Base-by-base conservation (phyloP, 148 eudicot species). In the Limonium bicolor region DNA sequence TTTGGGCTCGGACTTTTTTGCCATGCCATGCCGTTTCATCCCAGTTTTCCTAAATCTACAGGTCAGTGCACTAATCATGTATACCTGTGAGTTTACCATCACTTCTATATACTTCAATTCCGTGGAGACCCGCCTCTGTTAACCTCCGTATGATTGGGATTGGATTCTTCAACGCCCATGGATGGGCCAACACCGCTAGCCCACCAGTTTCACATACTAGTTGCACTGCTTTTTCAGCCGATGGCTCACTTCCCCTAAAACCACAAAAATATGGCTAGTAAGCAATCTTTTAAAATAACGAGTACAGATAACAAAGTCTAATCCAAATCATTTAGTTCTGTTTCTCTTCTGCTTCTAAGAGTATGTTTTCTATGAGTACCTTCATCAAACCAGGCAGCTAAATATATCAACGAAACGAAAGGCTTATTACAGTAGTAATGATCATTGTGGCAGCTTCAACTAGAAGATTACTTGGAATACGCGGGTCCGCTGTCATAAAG, bases 401-500 rank as follows among this genome's bases (percentile, higher is more conserved):
- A n/a, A n/a, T n/a, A n/a, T n/a, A n/a, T n/a, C n/a, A n/a, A n/a
- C n/a, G n/a, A n/a, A n/a, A n/a, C n/a, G n/a, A n/a, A n/a, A n/a
- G n/a, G n/a, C n/a, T n/a, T n/a, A n/a, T n/a, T n/a, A n/a, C n/a
- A n/a, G n/a, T n/a, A n/a, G n/a, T n/a, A n/a, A n/a, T n/a, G n/a
- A n/a, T n/a, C n/a, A n/a, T n/a, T n/a, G n/a, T n/a, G n/a, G n/a
- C n/a, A n/a, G n/a, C n/a, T n/a, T n/a, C n/a, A n/a, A n/a, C n/a
- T n/a, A n/a, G n/a, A n/a, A n/a, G n/a, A n/a, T 67, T 75, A 83
- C 96, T 79, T 88, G 28, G 94, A 80, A 70, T 88, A 88, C 39
- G 97, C 97, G 28, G 97, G 97, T 41, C 97, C 97, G 4, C 75
- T 92, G 54, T 88, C 97, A 64, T 83, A 75, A 39, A 88, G 94